These are phyloP conservation scores for Nectriaceae sp. DNA, from an alignment of 2,329 filamentous ascomycete species.

Conservation along the genomic window DNA sequence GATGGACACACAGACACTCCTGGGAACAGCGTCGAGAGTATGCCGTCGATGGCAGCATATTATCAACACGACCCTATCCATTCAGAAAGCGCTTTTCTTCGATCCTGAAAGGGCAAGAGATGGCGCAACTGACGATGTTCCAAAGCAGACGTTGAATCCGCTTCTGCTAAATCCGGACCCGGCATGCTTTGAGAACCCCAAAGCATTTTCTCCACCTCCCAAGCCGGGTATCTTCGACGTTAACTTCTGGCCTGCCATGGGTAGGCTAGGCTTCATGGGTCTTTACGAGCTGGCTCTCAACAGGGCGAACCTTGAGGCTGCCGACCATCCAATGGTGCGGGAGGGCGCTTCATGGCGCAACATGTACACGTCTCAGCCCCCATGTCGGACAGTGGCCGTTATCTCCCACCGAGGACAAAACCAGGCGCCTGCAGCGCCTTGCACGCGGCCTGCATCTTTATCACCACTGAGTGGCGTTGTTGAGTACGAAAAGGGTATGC, in stretches of 20 bases:
- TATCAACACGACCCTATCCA: not conserved
- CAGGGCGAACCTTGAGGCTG: not conserved
- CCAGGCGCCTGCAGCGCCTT: not conserved
- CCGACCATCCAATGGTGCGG: not conserved
- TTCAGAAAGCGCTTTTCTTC: not conserved
- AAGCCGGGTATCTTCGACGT: not conserved
- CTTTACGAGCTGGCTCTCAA: not conserved
- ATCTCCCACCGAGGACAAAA: not conserved
- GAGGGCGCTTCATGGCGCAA: not conserved
- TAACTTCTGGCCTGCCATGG: not conserved
- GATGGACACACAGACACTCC: slow-evolving; percentile 1
- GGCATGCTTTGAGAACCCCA: not conserved
- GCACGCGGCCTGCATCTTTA: not conserved
- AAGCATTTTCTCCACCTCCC: not conserved
- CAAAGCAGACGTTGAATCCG: not conserved
- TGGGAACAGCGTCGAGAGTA: not conserved
- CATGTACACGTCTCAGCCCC: not conserved
- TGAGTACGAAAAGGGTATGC: not conserved
- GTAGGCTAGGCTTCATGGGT: not conserved
- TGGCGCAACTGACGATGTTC: not conserved
- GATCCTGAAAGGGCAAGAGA: not conserved
- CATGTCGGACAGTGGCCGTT: not conserved
- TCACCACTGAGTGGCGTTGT: not conserved
- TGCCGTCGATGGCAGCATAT: not conserved
- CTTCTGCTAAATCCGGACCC: not conserved